These are phyloP conservation scores for Tolypocladium guangdongense DNA, from an alignment of 2,329 filamentous ascomycete genomes.

Conservation along the genomic window DNA sequence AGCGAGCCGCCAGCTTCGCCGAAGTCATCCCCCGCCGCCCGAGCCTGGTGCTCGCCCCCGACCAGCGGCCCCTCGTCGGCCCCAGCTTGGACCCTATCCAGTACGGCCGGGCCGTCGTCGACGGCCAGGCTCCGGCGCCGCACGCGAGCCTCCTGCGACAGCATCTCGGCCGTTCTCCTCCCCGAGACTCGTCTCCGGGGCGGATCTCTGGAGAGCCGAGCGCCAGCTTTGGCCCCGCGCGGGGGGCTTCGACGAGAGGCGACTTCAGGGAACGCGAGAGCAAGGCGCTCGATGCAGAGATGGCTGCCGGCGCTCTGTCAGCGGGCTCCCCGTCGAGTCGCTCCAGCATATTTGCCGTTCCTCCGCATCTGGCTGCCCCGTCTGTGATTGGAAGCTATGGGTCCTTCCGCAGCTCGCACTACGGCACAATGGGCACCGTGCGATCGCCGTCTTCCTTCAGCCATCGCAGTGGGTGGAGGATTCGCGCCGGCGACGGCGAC, in stretches of 20 bases:
- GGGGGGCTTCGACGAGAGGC: slow-evolving; percentile 1
- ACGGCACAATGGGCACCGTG: slow-evolving; percentile 38
- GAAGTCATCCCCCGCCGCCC: slow-evolving; percentile 75
- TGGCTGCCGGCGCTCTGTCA: slow-evolving; percentile 19
- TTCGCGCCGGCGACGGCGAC: slow-evolving; percentile 9
- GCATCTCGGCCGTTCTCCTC: slow-evolving; percentile 33
- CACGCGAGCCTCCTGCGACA: slow-evolving; percentile 38
- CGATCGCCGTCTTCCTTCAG: slow-evolving; percentile 34
- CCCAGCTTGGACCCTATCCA: slow-evolving; percentile 20
- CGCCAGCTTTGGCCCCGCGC: slow-evolving; percentile 7
- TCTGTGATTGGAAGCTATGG: slow-evolving; percentile 64
- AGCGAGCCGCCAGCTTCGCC: slow-evolving; percentile 76
- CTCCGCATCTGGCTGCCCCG: slow-evolving; percentile 53
- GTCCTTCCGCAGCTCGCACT: slow-evolving; percentile 35
- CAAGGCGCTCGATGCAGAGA: slow-evolving; percentile 34
- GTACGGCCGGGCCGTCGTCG: slow-evolving; percentile 30
- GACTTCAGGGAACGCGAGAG: slow-evolving; percentile 35
- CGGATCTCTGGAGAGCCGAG: slow-evolving; percentile 10
- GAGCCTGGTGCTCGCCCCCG: slow-evolving; percentile 57
- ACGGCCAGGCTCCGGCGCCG: slow-evolving; percentile 18
- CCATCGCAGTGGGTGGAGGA: slow-evolving; percentile 17
- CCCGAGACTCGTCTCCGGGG: neutral
- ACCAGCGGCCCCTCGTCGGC: slow-evolving; percentile 23
- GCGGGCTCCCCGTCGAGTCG: slow-evolving; percentile 17
- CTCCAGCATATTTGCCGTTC: slow-evolving; percentile 42